phyloP scores from a whole-genome alignment of 2,329 filamentous ascomycete species.

The Colletotrichum theobromicola region DNA sequence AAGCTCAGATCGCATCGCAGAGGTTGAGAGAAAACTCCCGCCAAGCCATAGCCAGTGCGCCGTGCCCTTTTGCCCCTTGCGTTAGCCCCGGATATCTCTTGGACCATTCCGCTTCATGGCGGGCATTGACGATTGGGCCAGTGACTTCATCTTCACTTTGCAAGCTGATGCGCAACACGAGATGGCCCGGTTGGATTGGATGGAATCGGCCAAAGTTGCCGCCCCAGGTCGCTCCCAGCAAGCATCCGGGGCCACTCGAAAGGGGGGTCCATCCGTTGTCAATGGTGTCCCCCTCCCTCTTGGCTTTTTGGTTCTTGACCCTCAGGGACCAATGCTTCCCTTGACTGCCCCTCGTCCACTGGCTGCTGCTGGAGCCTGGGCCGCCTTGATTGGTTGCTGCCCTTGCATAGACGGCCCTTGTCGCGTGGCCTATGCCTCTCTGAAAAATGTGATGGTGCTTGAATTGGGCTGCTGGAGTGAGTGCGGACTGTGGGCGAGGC shows the following conservation, averaged over 20 bases:
- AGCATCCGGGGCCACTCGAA: neutral
- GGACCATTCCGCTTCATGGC: neutral
- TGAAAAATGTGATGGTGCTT: constrained; percentile 3
- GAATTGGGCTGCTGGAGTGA: neutral
- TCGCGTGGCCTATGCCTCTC: neutral
- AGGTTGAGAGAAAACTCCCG: neutral
- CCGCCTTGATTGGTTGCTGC: constrained; percentile 8
- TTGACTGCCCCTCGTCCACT: neutral
- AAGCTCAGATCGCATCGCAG: neutral
- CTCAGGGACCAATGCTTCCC: neutral
- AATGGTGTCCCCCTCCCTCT: neutral
- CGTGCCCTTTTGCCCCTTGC: neutral
- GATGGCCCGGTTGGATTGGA: neutral
- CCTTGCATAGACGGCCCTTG: constrained; percentile 10
- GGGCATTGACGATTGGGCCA: neutral
- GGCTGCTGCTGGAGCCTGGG: neutral
- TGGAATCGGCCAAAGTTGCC: neutral
- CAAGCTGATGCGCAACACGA: neutral
- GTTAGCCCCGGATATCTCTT: neutral
- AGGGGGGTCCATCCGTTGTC: neutral
- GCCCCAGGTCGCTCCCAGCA: neutral
- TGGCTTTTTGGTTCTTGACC: neutral
- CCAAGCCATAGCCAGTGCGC: neutral
- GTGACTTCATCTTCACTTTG: neutral
- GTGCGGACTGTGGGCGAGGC: neutral